Evolutionary conservation across 164 flowering plant genomes (phyloP).

Genomic region (Protea cynaroides): DNA sequence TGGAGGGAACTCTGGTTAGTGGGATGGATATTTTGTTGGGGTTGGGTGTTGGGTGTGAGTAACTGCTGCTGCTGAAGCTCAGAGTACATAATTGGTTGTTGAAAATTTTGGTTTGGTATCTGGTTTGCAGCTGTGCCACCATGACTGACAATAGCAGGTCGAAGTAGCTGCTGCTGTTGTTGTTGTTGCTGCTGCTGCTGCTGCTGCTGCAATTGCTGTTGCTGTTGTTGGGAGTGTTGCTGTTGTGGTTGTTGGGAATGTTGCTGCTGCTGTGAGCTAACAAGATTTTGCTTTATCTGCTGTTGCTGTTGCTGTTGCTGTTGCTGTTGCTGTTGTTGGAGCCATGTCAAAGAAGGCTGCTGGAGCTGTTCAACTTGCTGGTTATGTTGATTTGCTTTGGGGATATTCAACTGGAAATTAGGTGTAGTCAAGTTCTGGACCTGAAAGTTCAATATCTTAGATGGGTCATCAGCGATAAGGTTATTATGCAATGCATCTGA

Average conservation of each 20-base stretch:
- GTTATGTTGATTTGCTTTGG: conserved; percentile 46
- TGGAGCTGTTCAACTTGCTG: conserved; percentile 43
- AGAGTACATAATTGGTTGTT: conserved; percentile 36
- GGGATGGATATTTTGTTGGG: conserved; percentile 32
- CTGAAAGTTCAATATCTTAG: conserved; percentile 78
- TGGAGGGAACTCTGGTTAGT: conserved; percentile 34
- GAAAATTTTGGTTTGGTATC: conserved; percentile 38
- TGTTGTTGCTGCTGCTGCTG: too few species aligned
- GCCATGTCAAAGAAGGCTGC: conserved; percentile 51
- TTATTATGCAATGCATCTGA: conserved; percentile 40
- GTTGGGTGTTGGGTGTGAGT: conserved; percentile 30
- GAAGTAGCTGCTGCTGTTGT: too few species aligned
- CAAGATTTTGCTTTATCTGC: conserved; percentile 10
- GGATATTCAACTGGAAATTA: conserved; percentile 40
- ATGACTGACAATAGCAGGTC: conserved; percentile 23
- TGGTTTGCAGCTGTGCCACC: conserved; percentile 35
- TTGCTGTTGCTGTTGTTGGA: too few species aligned
- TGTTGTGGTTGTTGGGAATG: conserved; percentile 21
- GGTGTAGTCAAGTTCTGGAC: conserved; percentile 41
- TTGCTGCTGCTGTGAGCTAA: conserved; percentile 23
- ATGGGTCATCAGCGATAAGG: conserved; percentile 54
- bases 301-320: too few species aligned
- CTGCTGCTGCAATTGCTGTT: too few species aligned
- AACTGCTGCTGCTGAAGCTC: conserved; percentile 68
- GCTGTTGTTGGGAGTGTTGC: conserved; percentile 33